Evolutionary conservation across 2,329 filamentous ascomycete genomes (phyloP).

Genomic region (Stachybotrys chartarum): DNA sequence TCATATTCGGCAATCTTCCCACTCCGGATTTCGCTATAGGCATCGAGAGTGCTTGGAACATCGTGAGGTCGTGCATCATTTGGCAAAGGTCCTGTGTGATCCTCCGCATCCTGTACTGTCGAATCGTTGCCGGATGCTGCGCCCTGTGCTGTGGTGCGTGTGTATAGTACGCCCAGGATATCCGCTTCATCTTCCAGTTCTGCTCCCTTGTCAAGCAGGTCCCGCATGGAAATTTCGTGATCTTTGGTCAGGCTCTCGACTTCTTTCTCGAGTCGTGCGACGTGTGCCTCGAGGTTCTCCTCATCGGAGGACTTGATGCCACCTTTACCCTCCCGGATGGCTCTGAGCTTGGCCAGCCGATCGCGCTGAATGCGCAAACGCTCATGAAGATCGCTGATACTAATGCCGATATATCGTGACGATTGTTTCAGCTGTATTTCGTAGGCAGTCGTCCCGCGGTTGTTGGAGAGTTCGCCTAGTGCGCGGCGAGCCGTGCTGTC

Average conservation of each 20-base stretch:
- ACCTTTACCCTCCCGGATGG: conserved; percentile 30
- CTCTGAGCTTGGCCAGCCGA: conserved; percentile 20
- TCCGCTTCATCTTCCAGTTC: conserved; percentile 41
- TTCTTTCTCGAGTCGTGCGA: conserved; percentile 28
- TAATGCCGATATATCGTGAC: conserved; percentile 33
- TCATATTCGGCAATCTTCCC: conserved; percentile 35
- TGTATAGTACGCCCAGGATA: conserved; percentile 29
- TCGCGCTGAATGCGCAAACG: conserved; percentile 27
- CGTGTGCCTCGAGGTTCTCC: conserved; percentile 28
- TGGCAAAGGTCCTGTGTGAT: not conserved
- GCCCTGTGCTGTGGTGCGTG: conserved; percentile 12
- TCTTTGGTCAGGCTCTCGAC: conserved; percentile 35
- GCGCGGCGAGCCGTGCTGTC: conserved; percentile 27
- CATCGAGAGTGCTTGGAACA: conserved; percentile 16
- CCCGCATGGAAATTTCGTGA: conserved; percentile 39
- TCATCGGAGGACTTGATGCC: conserved; percentile 28
- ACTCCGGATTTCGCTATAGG: conserved; percentile 28
- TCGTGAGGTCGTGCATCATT: conserved; percentile 4
- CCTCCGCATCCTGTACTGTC: conserved; percentile 16
- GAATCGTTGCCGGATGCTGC: conserved; percentile 13
- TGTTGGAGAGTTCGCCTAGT: conserved; percentile 35
- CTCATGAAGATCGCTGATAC: conserved; percentile 44
- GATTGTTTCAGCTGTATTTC: conserved; percentile 39
- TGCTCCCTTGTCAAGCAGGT: conserved; percentile 40
- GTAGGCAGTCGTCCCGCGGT: conserved; percentile 33